Evolutionary conservation across 345 rosid genomes (phyloP).

Genomic region (Odontarrhena argentea): DNA sequence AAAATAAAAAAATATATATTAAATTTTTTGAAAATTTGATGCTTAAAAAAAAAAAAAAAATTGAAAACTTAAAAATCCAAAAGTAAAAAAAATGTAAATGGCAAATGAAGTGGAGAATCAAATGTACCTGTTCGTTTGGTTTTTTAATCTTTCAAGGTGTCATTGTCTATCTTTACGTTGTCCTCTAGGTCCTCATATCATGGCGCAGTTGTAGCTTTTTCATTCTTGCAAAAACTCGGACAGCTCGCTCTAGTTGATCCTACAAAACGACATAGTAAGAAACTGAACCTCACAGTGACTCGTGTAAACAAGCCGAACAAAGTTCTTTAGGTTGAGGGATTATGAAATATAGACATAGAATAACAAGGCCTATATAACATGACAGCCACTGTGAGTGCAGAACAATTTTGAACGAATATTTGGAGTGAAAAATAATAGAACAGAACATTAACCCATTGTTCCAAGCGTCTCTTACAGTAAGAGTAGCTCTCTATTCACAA

Average conservation of each 20-base stretch:
- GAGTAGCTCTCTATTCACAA: conserved; percentile 4
- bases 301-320: conserved; percentile 6
- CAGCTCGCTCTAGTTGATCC: conserved; percentile 82
- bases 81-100: no score
- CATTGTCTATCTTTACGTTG: no score
- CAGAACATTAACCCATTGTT: conserved; percentile 16
- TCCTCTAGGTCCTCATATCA: conserved; percentile 56
- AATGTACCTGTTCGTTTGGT: no score
- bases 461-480: background rate
- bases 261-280: conserved; percentile 42
- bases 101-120: no score
- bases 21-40: no score
- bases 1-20: no score
- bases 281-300: conserved; percentile 20
- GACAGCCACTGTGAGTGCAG: conserved; percentile 2
- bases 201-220: conserved; percentile 57
- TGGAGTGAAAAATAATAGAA: background rate
- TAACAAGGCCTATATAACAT: conserved; percentile 16
- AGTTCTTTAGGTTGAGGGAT: background rate
- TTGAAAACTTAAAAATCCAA: no score
- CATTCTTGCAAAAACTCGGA: conserved; percentile 70
- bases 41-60: no score
- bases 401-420: conserved; percentile 1
- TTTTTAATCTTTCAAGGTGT: no score
- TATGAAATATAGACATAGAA: conserved; percentile 2